Evolutionary conservation across 495 filamentous ascomycete genomes (phyloP), one percentile per base, ranked within the genome.

Genomic region (Penicillium canescens): DNA sequence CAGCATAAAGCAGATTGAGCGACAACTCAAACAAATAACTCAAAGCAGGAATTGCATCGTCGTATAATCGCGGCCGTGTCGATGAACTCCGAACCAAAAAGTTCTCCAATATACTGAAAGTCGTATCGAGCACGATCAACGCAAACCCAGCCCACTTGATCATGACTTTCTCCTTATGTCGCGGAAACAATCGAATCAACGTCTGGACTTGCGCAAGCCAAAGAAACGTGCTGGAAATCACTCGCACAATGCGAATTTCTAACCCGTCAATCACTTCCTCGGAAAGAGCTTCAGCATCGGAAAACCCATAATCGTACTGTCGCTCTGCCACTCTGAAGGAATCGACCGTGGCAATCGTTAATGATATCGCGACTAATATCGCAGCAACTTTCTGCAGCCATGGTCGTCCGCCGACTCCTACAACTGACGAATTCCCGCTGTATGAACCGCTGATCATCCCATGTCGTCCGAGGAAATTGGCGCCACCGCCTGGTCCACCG

Each of bases 91-190:
- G 70, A n/a, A 75, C 71, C 24, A 89, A 75, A 59, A 98, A 98
- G 57, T 87, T 90, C 69, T 96, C 92, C 36, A 98, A 80, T 38
- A 87, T 89, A 55, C 86, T 87, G 62, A 98, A 98, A 2, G 89
- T 84, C 6, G 90, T 87, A 62, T 98, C 94, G 24, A 98, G 77
- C 2, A 91, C 79, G 56, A 98, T 96, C 40, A 98, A 80, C 5
- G 88, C 90, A 70, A 98, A 96, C 2, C 92, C 94, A 8, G 91
- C 88, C 94, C 94, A 98, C 73, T 97, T 98, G 74, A 98, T 98
- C 63, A 97, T 88, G 18, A 98, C 84, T 71, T 97, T 98, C 68
- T 98, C 94, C 56, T 95, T 91, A 62, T 97, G 92, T 23, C 94
- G 88, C 14, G 95, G 95, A 62, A 98, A 98, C 0, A 98, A 75